Percentiles rank a stretch among this genome's conserved stretches.
These are phyloP conservation scores for Lithospermum erythrorhizon DNA, from an alignment of 257 asterid species.

Conservation along the genomic window DNA sequence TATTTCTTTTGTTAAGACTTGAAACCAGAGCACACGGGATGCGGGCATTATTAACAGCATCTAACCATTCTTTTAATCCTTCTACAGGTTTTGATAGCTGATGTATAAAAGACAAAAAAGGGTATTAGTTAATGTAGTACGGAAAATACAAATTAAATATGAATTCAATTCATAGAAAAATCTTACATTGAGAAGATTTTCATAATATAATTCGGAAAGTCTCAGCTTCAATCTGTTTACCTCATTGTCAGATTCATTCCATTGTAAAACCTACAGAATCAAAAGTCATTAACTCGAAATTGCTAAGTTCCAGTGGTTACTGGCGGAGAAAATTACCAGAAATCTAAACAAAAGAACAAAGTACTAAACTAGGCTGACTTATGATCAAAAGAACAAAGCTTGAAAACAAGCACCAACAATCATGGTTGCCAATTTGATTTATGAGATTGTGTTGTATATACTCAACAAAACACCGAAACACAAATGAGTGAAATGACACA, in stretches of 20 bases:
- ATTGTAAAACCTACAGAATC: conserved; percentile 44
- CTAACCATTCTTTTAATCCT: conserved; percentile 92
- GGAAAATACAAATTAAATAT: background rate
- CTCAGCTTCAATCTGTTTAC: conserved; percentile 57
- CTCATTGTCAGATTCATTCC: conserved; percentile 52
- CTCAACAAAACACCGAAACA: too few species aligned
- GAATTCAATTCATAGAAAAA: conserved; percentile 1
- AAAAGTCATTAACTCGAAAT: background rate
- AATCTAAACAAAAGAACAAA: too few species aligned
- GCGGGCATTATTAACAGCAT: conserved; percentile 74
- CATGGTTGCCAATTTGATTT: too few species aligned
- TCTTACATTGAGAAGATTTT: conserved; percentile 56
- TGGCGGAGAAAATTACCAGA: too few species aligned
- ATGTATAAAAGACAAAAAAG: conserved; percentile 9
- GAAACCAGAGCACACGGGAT: conserved; percentile 98
- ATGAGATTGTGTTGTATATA: too few species aligned
- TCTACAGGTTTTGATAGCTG: conserved; percentile 76
- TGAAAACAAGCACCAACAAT: too few species aligned
- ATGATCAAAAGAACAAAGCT: too few species aligned
- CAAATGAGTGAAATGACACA: too few species aligned
- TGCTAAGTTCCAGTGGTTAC: too few species aligned
- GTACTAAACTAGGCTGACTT: too few species aligned
- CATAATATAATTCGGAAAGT: conserved; percentile 61
- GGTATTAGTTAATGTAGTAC: conserved; percentile 2
- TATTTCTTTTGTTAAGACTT: conserved; percentile 66